These are phyloP conservation scores for Zizania latifolia DNA, from an alignment of 176 grass and related monocot species.

Conservation along the genomic window DNA sequence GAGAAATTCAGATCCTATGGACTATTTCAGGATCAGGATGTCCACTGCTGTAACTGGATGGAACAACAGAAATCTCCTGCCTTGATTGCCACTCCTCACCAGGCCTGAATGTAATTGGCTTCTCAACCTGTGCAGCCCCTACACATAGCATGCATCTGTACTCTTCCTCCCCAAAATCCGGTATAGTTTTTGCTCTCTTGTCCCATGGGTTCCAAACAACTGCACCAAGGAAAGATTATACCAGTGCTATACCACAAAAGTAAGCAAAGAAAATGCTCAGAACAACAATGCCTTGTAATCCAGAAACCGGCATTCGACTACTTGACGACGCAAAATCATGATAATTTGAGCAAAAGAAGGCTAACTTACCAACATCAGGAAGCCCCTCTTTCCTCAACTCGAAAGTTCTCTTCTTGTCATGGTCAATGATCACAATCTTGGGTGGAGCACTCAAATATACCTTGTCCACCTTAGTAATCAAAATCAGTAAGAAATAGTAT, in stretches of 20 bases:
- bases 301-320: not conserved
- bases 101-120: conserved; percentile 57
- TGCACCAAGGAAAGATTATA: conserved; percentile 6
- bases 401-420: conserved; percentile 79
- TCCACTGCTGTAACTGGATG: conserved; percentile 64
- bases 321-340: too few species aligned
- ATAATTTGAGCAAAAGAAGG: not conserved
- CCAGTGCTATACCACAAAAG: not conserved
- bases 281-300: not conserved
- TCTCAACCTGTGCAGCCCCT: conserved; percentile 58
- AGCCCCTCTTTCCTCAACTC: conserved; percentile 73
- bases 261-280: not conserved
- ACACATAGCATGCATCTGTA: conserved; percentile 69
- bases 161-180: conserved; percentile 61
- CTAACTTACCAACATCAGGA: conserved; percentile 66
- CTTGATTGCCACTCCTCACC: conserved; percentile 69
- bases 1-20: conserved; percentile 13
- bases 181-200: conserved; percentile 62
- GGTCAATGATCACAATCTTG: conserved; percentile 75
- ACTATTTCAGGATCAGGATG: conserved; percentile 50
- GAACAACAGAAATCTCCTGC: conserved; percentile 61
- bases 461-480: conserved; percentile 57
- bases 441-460: conserved; percentile 65
- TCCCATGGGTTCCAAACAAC: conserved; percentile 88
- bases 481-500: conserved; percentile 4